Conservation (phyloP, 106 monocot species). For the Dendrobium catenatum region DNA sequence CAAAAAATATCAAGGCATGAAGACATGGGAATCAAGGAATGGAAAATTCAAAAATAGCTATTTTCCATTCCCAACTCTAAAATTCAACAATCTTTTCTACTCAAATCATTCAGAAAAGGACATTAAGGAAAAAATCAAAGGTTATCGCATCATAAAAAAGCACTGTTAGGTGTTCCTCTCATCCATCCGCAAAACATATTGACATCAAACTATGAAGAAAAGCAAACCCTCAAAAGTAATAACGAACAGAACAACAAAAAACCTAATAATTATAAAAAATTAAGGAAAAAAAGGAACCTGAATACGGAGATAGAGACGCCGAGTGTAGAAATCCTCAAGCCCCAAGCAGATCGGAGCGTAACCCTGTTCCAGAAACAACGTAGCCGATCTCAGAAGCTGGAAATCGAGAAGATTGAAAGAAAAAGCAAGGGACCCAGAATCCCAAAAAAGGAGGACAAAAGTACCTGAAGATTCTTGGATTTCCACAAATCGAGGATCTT, state of each 20-base stretch:
- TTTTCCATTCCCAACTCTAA: neutral
- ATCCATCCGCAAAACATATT: neutral
- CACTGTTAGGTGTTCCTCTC: too few relatives aligned
- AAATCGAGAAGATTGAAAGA: neutral
- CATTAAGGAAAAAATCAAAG: neutral
- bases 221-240: neutral
- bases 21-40: neutral
- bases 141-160: neutral
- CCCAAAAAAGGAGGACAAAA: neutral
- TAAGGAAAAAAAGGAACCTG: constrained; percentile 41
- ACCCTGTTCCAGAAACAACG: constrained; percentile 26
- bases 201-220: neutral
- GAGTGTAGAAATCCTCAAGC: constrained; percentile 78
- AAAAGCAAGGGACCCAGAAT: neutral
- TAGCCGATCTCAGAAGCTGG: neutral
- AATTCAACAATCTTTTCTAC: neutral
- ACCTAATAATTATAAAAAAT: neutral
- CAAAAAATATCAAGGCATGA: neutral
- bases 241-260: constrained; percentile 1
- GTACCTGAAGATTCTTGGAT: constrained; percentile 53
- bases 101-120: neutral
- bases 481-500: constrained; percentile 65
- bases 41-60: neutral
- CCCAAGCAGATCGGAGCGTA: constrained; percentile 88
- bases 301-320: constrained; percentile 77